Conservation (phyloP, 345 rosid species). For the rapeseed (Brassica napus) region DNA sequence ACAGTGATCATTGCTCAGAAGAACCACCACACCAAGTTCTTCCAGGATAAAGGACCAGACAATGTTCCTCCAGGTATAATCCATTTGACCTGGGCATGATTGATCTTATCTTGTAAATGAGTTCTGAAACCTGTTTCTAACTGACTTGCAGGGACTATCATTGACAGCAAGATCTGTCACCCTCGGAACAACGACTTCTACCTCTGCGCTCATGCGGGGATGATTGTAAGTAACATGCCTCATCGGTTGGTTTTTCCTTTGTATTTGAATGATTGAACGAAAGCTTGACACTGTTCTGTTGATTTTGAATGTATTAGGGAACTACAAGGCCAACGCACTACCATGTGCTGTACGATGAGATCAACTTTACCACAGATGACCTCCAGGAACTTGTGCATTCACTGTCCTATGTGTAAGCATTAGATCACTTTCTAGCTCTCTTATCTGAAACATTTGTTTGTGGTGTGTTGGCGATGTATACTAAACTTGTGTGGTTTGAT, state of each 20-base stretch:
- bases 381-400: constrained; percentile 82
- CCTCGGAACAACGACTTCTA: constrained; percentile 80
- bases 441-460: neutral
- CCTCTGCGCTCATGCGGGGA: constrained; percentile 91
- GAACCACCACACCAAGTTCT: constrained; percentile 92
- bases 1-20: constrained; percentile 84
- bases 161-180: constrained; percentile 76
- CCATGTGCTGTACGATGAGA: constrained; percentile 66
- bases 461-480: no score
- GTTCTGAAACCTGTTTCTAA: neutral
- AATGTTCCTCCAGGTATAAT: constrained; percentile 4
- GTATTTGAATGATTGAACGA: neutral
- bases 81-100: neutral
- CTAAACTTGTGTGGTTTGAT: constrained; percentile 5
- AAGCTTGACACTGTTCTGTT: neutral
- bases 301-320: constrained; percentile 44
- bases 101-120: neutral
- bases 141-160: constrained; percentile 56
- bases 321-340: constrained; percentile 82
- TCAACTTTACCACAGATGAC: constrained; percentile 61
- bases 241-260: neutral
- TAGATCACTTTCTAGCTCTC: neutral
- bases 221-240: constrained; percentile 62
- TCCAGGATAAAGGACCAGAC: constrained; percentile 47
- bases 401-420: constrained; percentile 65